A percentile compares a stretch with the other conserved stretches of the same genome.
These are phyloP conservation scores for Solanum sparsipilum DNA, from an alignment of 257 asterid genomes.

Conservation along the genomic window DNA sequence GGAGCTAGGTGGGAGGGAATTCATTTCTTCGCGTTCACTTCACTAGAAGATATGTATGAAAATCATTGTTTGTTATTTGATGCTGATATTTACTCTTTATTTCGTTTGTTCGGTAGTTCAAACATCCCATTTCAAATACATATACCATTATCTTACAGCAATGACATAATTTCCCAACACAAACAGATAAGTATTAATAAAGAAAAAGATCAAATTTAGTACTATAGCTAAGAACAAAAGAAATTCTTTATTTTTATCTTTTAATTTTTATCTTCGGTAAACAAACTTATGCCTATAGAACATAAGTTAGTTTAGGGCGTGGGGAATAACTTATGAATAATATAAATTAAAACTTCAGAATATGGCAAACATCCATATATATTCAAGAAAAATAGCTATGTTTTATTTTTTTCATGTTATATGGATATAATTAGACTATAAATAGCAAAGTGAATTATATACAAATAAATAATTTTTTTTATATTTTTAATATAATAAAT, in stretches of 20 bases:
- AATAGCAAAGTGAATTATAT: no score
- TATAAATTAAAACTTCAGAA: no score
- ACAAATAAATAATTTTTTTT: no score
- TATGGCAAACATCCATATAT: no score
- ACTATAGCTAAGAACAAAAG: not conserved
- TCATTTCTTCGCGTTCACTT: conserved; percentile 88
- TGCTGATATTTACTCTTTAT: conserved; percentile 26
- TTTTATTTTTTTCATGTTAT: no score
- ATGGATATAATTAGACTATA: no score
- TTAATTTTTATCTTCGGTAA: no score
- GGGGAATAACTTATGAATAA: no score
- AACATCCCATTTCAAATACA: conserved; percentile 19
- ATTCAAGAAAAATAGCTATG: no score
- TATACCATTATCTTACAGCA: not conserved
- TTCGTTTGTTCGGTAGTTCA: conserved; percentile 32
- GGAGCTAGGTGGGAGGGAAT: conserved; percentile 11
- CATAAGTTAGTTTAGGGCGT: not conserved
- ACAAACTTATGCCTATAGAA: not conserved
- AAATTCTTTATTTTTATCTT: not conserved
- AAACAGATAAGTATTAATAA: not conserved
- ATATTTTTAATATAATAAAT: no score
- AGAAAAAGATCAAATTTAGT: not conserved
- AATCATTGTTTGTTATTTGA: conserved; percentile 45
- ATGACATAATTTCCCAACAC: not conserved
- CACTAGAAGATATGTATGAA: conserved; percentile 29